Conservation (phyloP, 108 stramenopile species). For the Cyclotella atomus region DNA sequence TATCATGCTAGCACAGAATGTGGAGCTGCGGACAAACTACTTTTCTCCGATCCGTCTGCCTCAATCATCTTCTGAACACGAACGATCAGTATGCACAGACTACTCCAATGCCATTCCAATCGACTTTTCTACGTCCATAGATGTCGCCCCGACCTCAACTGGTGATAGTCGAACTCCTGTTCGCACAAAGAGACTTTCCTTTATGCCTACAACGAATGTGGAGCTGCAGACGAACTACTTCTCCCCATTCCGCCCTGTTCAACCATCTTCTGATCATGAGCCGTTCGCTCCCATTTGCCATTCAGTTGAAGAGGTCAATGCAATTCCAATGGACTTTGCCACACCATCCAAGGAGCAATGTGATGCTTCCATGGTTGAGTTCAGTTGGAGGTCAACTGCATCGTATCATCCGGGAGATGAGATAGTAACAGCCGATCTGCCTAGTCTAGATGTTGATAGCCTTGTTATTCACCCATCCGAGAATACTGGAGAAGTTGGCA, state of each 20-base stretch:
- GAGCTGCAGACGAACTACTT: slow-evolving; percentile 12
- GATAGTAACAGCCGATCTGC: background rate
- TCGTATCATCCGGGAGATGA: background rate
- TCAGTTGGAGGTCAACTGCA: slow-evolving; percentile 13
- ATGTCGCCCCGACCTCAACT: background rate
- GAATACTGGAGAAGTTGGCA: background rate
- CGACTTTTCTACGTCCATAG: too few species aligned
- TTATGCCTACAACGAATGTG: slow-evolving; percentile 10
- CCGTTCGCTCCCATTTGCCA: background rate
- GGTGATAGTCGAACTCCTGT: background rate
- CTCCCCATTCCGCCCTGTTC: slow-evolving; percentile 6
- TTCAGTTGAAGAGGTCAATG: background rate
- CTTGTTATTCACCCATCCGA: background rate
- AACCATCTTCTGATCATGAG: background rate
- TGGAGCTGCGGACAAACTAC: slow-evolving; percentile 7
- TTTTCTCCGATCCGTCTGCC: slow-evolving; percentile 15
- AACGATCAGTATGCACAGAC: background rate
- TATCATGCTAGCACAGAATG: slow-evolving; percentile 3
- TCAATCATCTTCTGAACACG: background rate
- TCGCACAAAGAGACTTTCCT: slow-evolving; percentile 3
- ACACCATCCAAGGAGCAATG: slow-evolving; percentile 6
- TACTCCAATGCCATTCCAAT: background rate
- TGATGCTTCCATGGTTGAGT: slow-evolving; percentile 13
- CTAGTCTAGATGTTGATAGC: background rate
- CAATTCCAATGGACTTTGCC: background rate